Base-by-base conservation (phyloP, 176 grass and related monocot genomes). In the Hyparrhenia diplandra region DNA sequence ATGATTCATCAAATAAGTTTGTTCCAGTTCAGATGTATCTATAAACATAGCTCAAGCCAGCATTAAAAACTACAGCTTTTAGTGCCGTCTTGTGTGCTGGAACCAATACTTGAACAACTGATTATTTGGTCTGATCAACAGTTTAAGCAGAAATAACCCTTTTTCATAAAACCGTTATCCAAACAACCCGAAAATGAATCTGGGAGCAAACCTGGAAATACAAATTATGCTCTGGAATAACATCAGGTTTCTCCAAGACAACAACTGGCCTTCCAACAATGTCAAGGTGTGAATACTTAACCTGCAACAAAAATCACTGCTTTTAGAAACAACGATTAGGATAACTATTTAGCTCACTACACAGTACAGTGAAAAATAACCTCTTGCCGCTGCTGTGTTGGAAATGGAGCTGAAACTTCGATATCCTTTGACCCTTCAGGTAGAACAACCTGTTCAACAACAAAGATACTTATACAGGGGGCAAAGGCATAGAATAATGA, bases 381-480 rank as follows among this genome's bases (percentile, higher is more conserved):
- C 91, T 93, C 97, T 81, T 96, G 67, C 10, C 76, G 82, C 86
- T 96, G 93, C 36, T 90, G 89, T 58, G 60, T 82, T 73, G 92
- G 91, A 87, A 96, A 99, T 76, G 92, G 91, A 79, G 77, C 84
- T 63, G 83, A 89, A 85, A 89, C 91, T 73, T 88, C 76, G 73
- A 96, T 93, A 78, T 83, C 97, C 64, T 95, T 92, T 73, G 97
- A 99, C 52, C 97, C 97, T 96, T 99, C 97, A 73, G 97, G 97
- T 47, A 99, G 71, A 64, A 96, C 87, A 65, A 99, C 87, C 97
- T 99, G 82, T 43, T 62, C 58, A 46, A 40, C 64, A 46, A 47
- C 14, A 88, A 36, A 68, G 9, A 84, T 25, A 32, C 25, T 81
- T 60, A 85, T 27, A 82, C 25, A 79, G 36, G 12, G 18, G 45